Conservation (phyloP, 805 yeast species). For the Debaryomyces tyrocola region DNA sequence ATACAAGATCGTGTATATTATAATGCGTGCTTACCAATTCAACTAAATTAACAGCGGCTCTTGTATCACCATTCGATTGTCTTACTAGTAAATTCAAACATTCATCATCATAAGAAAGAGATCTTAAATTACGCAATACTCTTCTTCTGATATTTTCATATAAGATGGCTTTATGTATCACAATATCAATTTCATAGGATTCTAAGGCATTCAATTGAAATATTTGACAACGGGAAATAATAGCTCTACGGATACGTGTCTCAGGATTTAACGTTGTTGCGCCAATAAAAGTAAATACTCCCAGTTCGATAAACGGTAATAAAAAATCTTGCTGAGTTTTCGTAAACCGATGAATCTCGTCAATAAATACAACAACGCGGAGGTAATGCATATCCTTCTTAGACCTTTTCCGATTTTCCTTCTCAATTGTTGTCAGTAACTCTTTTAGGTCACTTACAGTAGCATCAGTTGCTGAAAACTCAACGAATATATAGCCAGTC, state of each 20-base stretch:
- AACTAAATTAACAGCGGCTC: constrained; percentile 32
- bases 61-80: constrained; percentile 30
- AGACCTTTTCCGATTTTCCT: constrained; percentile 46
- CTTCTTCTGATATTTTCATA: constrained; percentile 29
- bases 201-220: constrained; percentile 62
- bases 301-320: constrained; percentile 80
- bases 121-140: constrained; percentile 3
- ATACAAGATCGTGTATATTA: neutral
- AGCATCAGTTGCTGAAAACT: constrained; percentile 80
- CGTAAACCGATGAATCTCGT: constrained; percentile 88
- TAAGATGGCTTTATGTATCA: constrained; percentile 59
- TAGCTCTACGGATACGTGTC: constrained; percentile 76
- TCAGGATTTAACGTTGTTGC: constrained; percentile 97
- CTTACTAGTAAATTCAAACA: constrained; percentile 16
- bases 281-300: constrained; percentile 79
- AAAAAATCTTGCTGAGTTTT: constrained; percentile 87
- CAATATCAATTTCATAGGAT: constrained; percentile 47
- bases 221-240: constrained; percentile 80
- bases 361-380: constrained; percentile 67
- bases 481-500: constrained; percentile 63
- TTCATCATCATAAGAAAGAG: constrained; percentile 14
- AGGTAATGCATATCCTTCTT: constrained; percentile 32
- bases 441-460: constrained; percentile 66
- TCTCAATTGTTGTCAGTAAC: constrained; percentile 50
- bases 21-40: constrained; percentile 26